Percentiles rank a stretch among this genome's conserved stretches.
Conservation (phyloP, 495 filamentous ascomycete genomes). For the Cetradonia linearis region DNA sequence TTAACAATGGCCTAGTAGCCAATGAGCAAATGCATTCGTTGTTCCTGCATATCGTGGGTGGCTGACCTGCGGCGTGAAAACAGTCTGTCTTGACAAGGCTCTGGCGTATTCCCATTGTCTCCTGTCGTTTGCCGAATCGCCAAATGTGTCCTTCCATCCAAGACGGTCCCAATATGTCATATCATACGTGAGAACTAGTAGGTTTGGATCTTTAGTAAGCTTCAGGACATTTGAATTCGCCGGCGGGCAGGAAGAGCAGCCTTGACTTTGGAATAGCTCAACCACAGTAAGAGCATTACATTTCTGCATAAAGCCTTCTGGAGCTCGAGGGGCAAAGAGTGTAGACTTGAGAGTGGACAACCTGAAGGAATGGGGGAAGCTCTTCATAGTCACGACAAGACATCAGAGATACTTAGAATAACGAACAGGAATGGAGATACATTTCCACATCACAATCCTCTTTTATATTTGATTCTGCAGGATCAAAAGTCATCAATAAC, state of each 20-base stretch:
- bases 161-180: conserved; percentile 12
- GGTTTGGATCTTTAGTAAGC: conserved; percentile 4
- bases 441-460: background rate
- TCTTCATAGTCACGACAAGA: background rate
- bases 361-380: background rate
- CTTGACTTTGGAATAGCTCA: conserved; percentile 11
- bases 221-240: conserved; percentile 1
- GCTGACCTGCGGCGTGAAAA: conserved; percentile 13
- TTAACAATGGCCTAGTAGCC: conserved; percentile 4
- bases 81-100: background rate
- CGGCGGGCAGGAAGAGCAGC: conserved; percentile 10
- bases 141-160: conserved; percentile 9
- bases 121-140: conserved; percentile 5
- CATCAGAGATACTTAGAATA: background rate
- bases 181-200: conserved; percentile 7
- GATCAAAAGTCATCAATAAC: background rate
- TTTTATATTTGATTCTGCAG: background rate
- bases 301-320: background rate
- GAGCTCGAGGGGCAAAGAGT: background rate
- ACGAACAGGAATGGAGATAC: background rate
- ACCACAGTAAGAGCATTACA: background rate
- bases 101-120: conserved; percentile 5
- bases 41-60: background rate
- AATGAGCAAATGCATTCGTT: background rate
- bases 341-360: conserved; percentile 3